Evolutionary conservation across 2,329 filamentous ascomycete genomes (phyloP).

Genomic region (Ophiostoma triangulosporum): DNA sequence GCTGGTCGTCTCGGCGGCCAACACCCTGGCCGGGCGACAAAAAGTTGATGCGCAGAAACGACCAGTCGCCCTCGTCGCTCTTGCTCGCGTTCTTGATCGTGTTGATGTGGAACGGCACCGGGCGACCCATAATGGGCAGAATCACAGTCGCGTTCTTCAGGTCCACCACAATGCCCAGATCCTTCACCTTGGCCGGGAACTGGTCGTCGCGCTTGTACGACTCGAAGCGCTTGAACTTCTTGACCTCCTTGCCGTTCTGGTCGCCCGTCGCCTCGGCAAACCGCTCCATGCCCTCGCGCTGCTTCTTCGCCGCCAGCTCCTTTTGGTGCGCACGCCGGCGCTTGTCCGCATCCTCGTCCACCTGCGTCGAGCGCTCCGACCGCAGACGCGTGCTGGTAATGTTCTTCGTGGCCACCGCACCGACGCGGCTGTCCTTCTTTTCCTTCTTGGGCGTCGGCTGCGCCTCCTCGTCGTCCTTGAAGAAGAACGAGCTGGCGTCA

Average conservation of each 20-base stretch:
- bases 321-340: conserved; percentile 85
- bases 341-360: conserved; percentile 80
- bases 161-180: conserved; percentile 82
- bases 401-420: conserved; percentile 84
- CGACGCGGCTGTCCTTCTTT: conserved; percentile 70
- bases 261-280: conserved; percentile 78
- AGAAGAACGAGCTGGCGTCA: conserved; percentile 95
- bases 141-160: conserved; percentile 81
- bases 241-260: conserved; percentile 80
- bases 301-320: conserved; percentile 74
- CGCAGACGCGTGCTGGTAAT: conserved; percentile 88
- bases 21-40: conserved; percentile 94
- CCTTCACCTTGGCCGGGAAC: conserved; percentile 67
- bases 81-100: conserved; percentile 99
- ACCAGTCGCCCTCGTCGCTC: conserved; percentile 88
- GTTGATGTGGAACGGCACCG: conserved; percentile 92
- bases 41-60: conserved; percentile 93
- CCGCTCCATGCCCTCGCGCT: conserved; percentile 70
- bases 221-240: conserved; percentile 98
- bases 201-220: conserved; percentile 98
- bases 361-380: conserved; percentile 76
- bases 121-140: conserved; percentile 91
- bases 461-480: conserved; percentile 88
- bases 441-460: conserved; percentile 80
- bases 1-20: conserved; percentile 90